Conservation (phyloP, 306 rosid genomes). For the Vicia villosa region DNA sequence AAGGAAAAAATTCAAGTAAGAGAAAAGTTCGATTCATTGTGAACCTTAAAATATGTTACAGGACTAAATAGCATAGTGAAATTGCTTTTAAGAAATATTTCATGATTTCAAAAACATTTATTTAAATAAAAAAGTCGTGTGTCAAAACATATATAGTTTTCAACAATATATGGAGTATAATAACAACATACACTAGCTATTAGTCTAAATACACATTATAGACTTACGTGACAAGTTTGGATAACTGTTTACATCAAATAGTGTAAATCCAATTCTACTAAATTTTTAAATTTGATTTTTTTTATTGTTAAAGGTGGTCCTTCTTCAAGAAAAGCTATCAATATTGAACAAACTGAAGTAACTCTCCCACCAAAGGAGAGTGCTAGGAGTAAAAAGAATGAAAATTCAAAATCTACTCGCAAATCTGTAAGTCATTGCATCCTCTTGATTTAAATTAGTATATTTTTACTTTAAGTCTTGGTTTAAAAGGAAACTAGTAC, state of each 20-base stretch:
- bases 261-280: neutral
- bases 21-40: too few relatives aligned
- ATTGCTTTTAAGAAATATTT: too few relatives aligned
- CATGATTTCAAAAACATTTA: too few relatives aligned
- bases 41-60: too few relatives aligned
- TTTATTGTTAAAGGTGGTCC: neutral
- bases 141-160: too few relatives aligned
- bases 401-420: neutral
- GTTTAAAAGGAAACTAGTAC: neutral
- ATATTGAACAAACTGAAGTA: neutral
- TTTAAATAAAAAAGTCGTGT: too few relatives aligned
- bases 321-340: neutral
- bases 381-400: neutral
- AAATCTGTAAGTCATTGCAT: neutral
- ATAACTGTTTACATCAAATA: too few relatives aligned
- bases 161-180: too few relatives aligned
- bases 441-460: neutral
- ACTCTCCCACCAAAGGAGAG: neutral
- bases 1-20: neutral
- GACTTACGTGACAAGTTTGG: too few relatives aligned
- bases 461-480: neutral
- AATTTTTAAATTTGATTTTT: neutral
- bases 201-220: too few relatives aligned
- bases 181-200: too few relatives aligned
- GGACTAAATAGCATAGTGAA: too few relatives aligned